Conservation (phyloP, 495 filamentous ascomycete genomes). For the Sordaria brevicollis region DNA sequence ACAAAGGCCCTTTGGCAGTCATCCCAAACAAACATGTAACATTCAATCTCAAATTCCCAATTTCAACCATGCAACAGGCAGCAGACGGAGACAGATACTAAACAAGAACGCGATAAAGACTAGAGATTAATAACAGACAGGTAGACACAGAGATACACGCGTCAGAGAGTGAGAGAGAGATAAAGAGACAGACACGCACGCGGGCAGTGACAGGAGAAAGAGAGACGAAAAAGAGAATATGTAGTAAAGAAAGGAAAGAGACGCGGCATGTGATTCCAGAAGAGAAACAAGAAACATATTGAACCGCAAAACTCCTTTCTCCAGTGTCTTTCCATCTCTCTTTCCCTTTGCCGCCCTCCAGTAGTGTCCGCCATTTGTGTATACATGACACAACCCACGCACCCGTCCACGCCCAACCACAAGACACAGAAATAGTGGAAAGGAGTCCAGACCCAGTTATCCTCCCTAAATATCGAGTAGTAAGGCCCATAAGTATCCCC, state of each 20-base stretch:
- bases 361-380: neutral
- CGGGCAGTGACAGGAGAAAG: conserved; percentile 3
- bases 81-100: conserved; percentile 1
- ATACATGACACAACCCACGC: neutral
- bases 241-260: neutral
- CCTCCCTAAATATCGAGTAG: neutral
- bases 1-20: neutral
- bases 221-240: conserved; percentile 5
- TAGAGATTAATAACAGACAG: conserved; percentile 24
- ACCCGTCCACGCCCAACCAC: neutral
- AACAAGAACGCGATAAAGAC: conserved; percentile 16
- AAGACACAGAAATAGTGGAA: neutral
- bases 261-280: conserved; percentile 2
- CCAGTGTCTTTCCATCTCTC: conserved; percentile 9
- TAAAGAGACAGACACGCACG: neutral
- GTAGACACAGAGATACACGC: neutral
- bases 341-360: conserved; percentile 10
- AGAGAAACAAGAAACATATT: conserved; percentile 20
- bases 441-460: neutral
- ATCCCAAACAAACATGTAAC: neutral
- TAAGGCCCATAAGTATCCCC: neutral
- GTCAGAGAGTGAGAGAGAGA: neutral
- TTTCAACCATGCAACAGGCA: neutral
- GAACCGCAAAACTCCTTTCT: conserved; percentile 13
- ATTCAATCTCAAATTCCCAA: neutral